These are phyloP conservation scores for Xylaria sp. DNA, from an alignment of 2,329 filamentous ascomycete genomes.

Conservation along the genomic window DNA sequence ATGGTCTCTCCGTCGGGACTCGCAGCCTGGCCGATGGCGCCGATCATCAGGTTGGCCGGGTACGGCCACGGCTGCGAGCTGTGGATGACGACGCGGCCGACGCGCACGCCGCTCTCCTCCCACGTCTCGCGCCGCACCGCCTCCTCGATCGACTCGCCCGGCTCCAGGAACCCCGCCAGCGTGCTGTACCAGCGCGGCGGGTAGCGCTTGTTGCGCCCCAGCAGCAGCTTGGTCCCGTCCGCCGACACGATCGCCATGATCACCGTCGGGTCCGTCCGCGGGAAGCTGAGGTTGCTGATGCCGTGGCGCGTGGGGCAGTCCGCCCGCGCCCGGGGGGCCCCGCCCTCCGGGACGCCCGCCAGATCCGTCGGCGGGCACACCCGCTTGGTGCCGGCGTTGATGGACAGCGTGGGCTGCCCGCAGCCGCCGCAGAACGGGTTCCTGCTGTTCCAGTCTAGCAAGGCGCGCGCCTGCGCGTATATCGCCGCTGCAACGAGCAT, in stretches of 20 bases:
- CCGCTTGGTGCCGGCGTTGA: constrained; percentile 80
- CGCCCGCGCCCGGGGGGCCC: constrained; percentile 55
- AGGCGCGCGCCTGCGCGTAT: constrained; percentile 83
- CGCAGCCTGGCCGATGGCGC: constrained; percentile 82
- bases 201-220: constrained; percentile 84
- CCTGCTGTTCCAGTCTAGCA: constrained; percentile 92
- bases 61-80: constrained; percentile 88
- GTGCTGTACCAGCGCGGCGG: constrained; percentile 87
- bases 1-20: constrained; percentile 80
- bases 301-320: constrained; percentile 82
- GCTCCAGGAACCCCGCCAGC: constrained; percentile 84
- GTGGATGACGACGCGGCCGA: constrained; percentile 80
- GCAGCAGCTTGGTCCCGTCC: constrained; percentile 75
- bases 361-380: constrained; percentile 74
- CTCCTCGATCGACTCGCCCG: constrained; percentile 83
- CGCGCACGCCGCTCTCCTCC: constrained; percentile 79
- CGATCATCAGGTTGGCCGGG: constrained; percentile 83
- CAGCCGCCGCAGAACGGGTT: constrained; percentile 93
- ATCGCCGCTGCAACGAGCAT: constrained; percentile 69
- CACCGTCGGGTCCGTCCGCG: constrained; percentile 89
- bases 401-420: constrained; percentile 77
- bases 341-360: constrained; percentile 44
- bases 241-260: constrained; percentile 90
- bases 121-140: constrained; percentile 82
- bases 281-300: constrained; percentile 89